Evolutionary conservation across 192 early-diverging fungal genomes (phyloP).

Genomic region (Dimargaris verticillata): DNA sequence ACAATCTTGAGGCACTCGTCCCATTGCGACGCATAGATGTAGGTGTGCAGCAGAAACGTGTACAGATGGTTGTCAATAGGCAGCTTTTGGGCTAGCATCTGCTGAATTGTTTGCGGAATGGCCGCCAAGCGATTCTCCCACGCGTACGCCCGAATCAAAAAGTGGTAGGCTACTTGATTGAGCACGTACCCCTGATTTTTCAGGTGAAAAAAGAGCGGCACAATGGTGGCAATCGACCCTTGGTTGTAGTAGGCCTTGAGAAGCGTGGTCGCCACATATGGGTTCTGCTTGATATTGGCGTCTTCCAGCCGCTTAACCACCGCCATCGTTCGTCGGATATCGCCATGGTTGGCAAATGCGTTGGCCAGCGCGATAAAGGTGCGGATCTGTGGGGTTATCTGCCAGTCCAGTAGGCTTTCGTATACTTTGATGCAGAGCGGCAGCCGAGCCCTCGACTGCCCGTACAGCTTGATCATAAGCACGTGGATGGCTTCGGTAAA

Average conservation of each 20-base stretch:
- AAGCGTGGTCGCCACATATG: background rate
- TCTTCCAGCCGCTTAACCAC: background rate
- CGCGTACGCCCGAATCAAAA: conserved; percentile 2
- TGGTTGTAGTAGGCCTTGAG: conserved; percentile 2
- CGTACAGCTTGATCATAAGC: background rate
- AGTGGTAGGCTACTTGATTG: background rate
- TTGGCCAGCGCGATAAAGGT: conserved; percentile 5
- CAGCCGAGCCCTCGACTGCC: background rate
- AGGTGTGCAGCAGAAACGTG: background rate
- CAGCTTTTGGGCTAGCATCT: background rate
- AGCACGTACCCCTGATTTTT: background rate
- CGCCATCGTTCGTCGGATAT: background rate
- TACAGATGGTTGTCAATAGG: background rate
- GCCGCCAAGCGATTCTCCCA: background rate
- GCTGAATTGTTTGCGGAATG: background rate
- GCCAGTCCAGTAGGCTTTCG: background rate
- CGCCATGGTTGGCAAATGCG: background rate
- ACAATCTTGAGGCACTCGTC: background rate
- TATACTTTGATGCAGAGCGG: background rate
- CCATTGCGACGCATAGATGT: background rate
- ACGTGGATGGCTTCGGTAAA: conserved; percentile 6
- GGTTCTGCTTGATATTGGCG: background rate
- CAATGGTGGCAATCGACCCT: background rate
- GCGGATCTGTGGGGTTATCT: background rate
- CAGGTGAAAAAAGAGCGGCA: background rate